Base-by-base conservation (phyloP, 805 yeast species). In the Tanozyma kutaoensis region DNA sequence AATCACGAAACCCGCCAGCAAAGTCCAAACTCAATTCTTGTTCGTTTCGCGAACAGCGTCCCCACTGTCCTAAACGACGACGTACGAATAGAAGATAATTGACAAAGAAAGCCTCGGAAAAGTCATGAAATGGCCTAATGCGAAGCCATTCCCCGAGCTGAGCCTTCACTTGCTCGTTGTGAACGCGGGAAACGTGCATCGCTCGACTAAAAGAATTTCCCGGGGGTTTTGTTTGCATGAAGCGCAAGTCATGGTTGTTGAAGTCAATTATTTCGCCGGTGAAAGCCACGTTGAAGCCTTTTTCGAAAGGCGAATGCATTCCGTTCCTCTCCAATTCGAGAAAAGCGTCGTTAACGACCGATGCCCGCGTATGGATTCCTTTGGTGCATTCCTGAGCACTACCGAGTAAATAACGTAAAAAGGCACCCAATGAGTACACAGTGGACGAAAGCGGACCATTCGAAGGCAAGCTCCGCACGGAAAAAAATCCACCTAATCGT, bases 111-210 rank as follows among this genome's bases (percentile, higher is more conserved):
- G 40, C 28, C 22, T 45, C 46, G 10, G 41, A 33, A 22, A 51
- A 48, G 28, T 52, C 46, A 13, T 39, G 36, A 27, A 57, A 55
- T 0, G 66, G 66, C 24, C 44, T 39, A 12, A 59, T 28, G 14
- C 41, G 41, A 41, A 58, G 46, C 66, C 66, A 59, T 30, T 55
- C 54, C 6, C 39, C 33, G 11, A 58, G 29, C 27, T 58, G 63
- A 5, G 45, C 29, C 23, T 25, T 33, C n/a, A 29, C 22, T 15
- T 31, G 27, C 22, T 33, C 22, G n/a, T 23, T 25, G 25, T 26
- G 28, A 11, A 26, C 14, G 8, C 25, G 22, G 12, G 14, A 22
- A 12, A 21, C 22, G 20, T 19, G 22, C 11, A 24, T 21, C 14
- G 32, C 14, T 4, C 24, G 3, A 14, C 15, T 23, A 28, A 25